Conservation (phyloP, 108 stramenopile genomes). For the Skeletonema marinoi region DNA sequence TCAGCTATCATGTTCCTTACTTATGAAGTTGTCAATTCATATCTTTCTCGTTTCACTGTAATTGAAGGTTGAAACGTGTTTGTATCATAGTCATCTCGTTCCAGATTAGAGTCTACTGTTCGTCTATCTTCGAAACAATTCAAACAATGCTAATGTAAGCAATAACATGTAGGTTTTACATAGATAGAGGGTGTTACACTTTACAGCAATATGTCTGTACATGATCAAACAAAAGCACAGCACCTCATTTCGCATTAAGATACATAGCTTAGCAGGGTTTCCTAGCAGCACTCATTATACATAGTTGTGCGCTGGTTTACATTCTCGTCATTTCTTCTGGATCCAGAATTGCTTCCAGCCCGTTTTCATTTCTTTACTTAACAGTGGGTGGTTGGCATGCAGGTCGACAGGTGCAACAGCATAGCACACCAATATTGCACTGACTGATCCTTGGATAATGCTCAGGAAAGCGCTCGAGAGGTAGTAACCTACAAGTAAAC, state of each 20-base stretch:
- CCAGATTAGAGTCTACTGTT: background rate
- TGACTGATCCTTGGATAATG: conserved; percentile 78
- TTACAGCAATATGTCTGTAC: background rate
- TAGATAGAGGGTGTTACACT: background rate
- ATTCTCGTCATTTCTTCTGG: conserved; percentile 15
- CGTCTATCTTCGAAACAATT: background rate
- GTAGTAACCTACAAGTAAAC: conserved; percentile 63
- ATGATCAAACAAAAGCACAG: background rate
- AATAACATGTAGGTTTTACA: background rate
- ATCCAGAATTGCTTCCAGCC: conserved; percentile 58
- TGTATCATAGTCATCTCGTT: background rate
- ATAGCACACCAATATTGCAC: conserved; percentile 84
- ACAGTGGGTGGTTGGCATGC: conserved; percentile 65
- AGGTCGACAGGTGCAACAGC: conserved; percentile 72
- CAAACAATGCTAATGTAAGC: background rate
- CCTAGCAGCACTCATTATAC: background rate
- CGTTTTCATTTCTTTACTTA: conserved; percentile 56
- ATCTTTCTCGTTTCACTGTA: conserved; percentile 62
- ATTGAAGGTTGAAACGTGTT: conserved; percentile 30
- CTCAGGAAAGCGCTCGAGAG: conserved; percentile 62
- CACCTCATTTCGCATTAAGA: background rate
- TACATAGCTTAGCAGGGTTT: background rate
- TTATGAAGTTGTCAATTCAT: conserved; percentile 78
- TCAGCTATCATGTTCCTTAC: conserved; percentile 93
- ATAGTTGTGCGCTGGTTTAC: background rate